These are phyloP conservation scores for Haplographium delicatum DNA, from an alignment of 495 filamentous ascomycete species.

Conservation along the genomic window DNA sequence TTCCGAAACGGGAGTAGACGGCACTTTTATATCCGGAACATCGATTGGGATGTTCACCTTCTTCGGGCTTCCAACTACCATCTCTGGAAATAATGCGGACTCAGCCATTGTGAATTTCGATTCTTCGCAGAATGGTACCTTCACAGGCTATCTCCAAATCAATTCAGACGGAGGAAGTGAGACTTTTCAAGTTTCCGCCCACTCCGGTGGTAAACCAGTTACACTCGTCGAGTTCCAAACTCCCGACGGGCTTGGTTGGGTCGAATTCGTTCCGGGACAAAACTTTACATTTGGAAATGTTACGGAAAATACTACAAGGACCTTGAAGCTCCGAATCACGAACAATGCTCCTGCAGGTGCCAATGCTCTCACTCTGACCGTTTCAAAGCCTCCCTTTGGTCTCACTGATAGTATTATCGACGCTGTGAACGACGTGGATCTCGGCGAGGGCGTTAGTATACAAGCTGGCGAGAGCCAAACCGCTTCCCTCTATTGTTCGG, in stretches of 20 bases:
- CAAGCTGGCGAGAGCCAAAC: constrained; percentile 34
- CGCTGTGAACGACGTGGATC: constrained; percentile 38
- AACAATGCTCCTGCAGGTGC: constrained; percentile 34
- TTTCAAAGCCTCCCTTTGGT: constrained; percentile 44
- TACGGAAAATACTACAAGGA: constrained; percentile 31
- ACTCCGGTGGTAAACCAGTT: constrained; percentile 35
- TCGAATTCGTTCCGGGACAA: constrained; percentile 29
- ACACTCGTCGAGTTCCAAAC: constrained; percentile 43
- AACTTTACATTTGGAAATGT: constrained; percentile 44
- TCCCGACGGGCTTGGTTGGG: constrained; percentile 39
- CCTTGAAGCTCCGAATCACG: constrained; percentile 36
- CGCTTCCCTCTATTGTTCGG: constrained; percentile 39
- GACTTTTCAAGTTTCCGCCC: constrained; percentile 34
- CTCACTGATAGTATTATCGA: constrained; percentile 33
- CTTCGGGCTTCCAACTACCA: constrained; percentile 29
- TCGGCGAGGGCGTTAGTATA: constrained; percentile 44
- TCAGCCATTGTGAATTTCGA: constrained; percentile 37
- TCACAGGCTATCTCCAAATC: constrained; percentile 34
- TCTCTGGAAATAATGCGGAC: constrained; percentile 27
- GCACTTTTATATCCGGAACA: constrained; percentile 28
- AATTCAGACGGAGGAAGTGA: constrained; percentile 37
- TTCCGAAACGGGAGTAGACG: constrained; percentile 30
- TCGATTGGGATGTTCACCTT: constrained; percentile 38
- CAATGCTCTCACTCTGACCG: constrained; percentile 37
- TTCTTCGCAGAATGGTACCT: constrained; percentile 33